Conservation (phyloP, 805 yeast genomes). For the Blastobotrys peoriensis region DNA sequence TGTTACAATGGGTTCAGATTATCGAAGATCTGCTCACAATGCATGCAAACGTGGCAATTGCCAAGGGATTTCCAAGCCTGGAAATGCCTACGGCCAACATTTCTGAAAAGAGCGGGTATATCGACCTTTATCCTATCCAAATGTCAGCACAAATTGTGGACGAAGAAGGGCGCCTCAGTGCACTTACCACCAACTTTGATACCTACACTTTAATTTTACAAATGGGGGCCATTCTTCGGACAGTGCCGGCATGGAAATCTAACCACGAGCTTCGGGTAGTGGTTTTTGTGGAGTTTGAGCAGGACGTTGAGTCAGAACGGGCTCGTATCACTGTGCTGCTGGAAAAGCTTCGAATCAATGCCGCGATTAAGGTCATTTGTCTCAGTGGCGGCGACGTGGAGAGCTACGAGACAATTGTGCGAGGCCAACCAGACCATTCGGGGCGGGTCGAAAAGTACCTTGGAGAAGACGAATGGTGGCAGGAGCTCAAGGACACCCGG, state of each 20-base stretch:
- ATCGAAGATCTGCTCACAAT: slow-evolving; percentile 83
- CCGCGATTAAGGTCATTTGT: slow-evolving; percentile 70
- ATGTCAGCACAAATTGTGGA: slow-evolving; percentile 81
- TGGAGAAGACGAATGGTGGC: slow-evolving; percentile 82
- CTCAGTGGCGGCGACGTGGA: slow-evolving; percentile 49
- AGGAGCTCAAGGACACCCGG: slow-evolving; percentile 56
- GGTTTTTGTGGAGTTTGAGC: slow-evolving; percentile 75
- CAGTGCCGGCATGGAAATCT: slow-evolving; percentile 89
- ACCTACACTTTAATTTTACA: slow-evolving; percentile 92
- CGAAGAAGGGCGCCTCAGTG: slow-evolving; percentile 46
- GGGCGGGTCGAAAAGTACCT: slow-evolving; percentile 47
- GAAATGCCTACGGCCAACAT: slow-evolving; percentile 49
- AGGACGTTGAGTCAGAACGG: slow-evolving; percentile 67
- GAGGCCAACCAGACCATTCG: slow-evolving; percentile 47
- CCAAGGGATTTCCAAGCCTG: slow-evolving; percentile 72
- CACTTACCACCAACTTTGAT: slow-evolving; percentile 83
- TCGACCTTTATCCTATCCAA: slow-evolving; percentile 94
- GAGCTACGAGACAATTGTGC: slow-evolving; percentile 69
- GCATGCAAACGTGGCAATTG: slow-evolving; percentile 90
- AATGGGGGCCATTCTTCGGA: slow-evolving; percentile 83
- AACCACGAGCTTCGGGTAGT: slow-evolving; percentile 73
- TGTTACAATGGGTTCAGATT: slow-evolving; percentile 85
- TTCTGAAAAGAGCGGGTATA: slow-evolving; percentile 40
- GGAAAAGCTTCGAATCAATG: slow-evolving; percentile 75
- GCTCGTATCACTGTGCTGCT: slow-evolving; percentile 57